These are phyloP conservation scores for Cairneyella variabilis DNA, from an alignment of 495 filamentous ascomycete species.

Conservation along the genomic window DNA sequence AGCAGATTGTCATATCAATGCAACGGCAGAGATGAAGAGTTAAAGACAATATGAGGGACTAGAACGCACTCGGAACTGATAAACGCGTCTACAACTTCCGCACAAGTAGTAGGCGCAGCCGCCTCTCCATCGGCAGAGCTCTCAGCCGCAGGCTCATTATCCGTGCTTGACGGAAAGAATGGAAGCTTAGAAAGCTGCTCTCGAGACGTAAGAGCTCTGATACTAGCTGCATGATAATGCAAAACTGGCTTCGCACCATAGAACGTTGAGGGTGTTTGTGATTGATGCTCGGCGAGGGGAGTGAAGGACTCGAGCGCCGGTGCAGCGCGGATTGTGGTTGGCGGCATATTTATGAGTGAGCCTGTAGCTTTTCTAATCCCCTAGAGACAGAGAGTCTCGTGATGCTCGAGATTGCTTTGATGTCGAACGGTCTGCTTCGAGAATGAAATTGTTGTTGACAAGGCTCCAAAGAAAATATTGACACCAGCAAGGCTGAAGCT, in stretches of 20 bases:
- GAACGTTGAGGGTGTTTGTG: constrained; percentile 81
- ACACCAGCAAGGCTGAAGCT: constrained; percentile 1
- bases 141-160: constrained; percentile 29
- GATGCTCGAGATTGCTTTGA: background rate
- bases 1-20: no score
- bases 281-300: constrained; percentile 72
- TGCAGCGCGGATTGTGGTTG: constrained; percentile 37
- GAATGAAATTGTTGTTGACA: background rate
- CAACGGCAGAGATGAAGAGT: no score
- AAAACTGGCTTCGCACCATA: constrained; percentile 74
- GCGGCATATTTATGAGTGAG: constrained; percentile 24
- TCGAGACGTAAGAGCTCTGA: constrained; percentile 53
- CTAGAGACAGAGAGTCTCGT: background rate
- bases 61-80: constrained; percentile 69
- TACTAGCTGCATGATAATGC: constrained; percentile 62
- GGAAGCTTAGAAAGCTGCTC: constrained; percentile 42
- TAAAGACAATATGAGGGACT: no score
- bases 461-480: constrained; percentile 1
- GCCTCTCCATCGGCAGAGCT: constrained; percentile 23
- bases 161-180: constrained; percentile 41
- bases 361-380: background rate
- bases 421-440: background rate
- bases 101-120: constrained; percentile 31
- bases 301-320: constrained; percentile 60
- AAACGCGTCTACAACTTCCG: constrained; percentile 63